A percentile compares a stretch with the other conserved stretches of the same genome.
phyloP scores from a whole-genome alignment of 1,284 basidiomycete species.

The Violaceomyces palustris region DNA sequence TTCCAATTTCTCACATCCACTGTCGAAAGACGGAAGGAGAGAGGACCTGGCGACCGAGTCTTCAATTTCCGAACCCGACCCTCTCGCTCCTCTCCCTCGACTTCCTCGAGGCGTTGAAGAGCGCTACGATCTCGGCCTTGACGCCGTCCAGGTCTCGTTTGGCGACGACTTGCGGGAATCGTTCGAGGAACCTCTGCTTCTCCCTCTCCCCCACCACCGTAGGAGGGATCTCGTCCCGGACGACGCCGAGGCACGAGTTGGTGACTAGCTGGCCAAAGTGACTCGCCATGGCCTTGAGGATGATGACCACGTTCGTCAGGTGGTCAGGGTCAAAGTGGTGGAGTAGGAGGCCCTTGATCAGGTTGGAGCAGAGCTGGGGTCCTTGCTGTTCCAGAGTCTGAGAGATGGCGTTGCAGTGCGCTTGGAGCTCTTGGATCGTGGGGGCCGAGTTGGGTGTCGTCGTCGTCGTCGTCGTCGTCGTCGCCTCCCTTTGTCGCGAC shows the following conservation, averaged over 20 bases:
- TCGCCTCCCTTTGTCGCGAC: conserved; percentile 14
- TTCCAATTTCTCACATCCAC: too few relatives aligned
- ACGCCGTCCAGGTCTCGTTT: conserved; percentile 23
- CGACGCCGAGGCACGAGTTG: conserved; percentile 57
- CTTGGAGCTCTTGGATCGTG: conserved; percentile 59
- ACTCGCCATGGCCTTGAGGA: conserved; percentile 68
- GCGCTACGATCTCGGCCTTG: conserved; percentile 25
- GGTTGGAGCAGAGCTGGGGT: conserved; percentile 64
- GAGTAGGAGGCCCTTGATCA: conserved; percentile 70
- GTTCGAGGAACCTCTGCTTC: conserved; percentile 1
- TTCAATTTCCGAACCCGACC: too few relatives aligned
- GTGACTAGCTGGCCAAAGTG: conserved; percentile 69
- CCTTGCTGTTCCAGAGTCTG: conserved; percentile 70
- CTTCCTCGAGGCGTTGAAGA: conserved; percentile 40
- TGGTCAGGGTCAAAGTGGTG: conserved; percentile 80
- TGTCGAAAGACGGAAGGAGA: too few relatives aligned
- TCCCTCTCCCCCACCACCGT: conserved; percentile 2
- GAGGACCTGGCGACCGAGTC: too few relatives aligned
- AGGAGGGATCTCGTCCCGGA: neutral
- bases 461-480: conserved; percentile 5
- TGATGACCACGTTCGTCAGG: conserved; percentile 67
- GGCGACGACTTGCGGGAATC: neutral
- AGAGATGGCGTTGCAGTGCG: conserved; percentile 66
- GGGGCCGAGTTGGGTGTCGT: conserved; percentile 46
- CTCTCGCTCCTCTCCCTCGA: conserved; percentile 40